Base-by-base conservation (phyloP, 2,329 filamentous ascomycete genomes). In the Allantophomopsis lycopodina region DNA sequence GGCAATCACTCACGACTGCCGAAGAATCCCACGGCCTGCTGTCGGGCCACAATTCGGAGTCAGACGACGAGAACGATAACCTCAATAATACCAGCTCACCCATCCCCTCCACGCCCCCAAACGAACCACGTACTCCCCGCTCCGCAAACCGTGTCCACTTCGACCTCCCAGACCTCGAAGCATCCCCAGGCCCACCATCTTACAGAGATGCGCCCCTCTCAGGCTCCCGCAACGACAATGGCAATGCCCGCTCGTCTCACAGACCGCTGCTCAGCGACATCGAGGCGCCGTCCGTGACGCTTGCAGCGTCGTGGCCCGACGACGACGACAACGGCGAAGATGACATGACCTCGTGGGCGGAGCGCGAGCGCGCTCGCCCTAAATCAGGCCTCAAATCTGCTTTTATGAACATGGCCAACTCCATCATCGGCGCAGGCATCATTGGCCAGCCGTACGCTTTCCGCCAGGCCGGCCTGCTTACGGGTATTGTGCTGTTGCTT, bases 361-460 rank as follows among this genome's bases (percentile, higher is more conserved):
- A 71, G 50, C 61, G 65, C 28, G 73, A 79, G 55, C 65, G 68
- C 41, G 53, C 37, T 7, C 71, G 88, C 41, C 87, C 89, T 36
- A 89, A 89, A 62, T 94, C 85, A 42, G 82, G 83, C 5, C 71
- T 96, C 62, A 70, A 73, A 45, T 85, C 82, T 56, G 89, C 91
- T 3, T 96, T 98, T 50, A 94, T 96, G 87, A 98, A 98, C 63
- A 98, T 98, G 91, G 89, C 91, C 46, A 98, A 98, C 65, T 93
- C 84, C 52, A 98, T 98, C 58, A 95, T 98, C 49, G 78, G 77
- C 32, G 78, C 77, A 2, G 76, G 77, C 39, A 81, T 81, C 59
- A 80, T 81, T 53, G 76, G 84, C 3, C 91, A 98, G 62, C 88
- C 91, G 11, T 98, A 96, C 61, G 91, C 91, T n/a, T 81, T 98